These are phyloP conservation scores for Carex scoparia DNA, from an alignment of 176 grass and related monocot species.

Conservation along the genomic window DNA sequence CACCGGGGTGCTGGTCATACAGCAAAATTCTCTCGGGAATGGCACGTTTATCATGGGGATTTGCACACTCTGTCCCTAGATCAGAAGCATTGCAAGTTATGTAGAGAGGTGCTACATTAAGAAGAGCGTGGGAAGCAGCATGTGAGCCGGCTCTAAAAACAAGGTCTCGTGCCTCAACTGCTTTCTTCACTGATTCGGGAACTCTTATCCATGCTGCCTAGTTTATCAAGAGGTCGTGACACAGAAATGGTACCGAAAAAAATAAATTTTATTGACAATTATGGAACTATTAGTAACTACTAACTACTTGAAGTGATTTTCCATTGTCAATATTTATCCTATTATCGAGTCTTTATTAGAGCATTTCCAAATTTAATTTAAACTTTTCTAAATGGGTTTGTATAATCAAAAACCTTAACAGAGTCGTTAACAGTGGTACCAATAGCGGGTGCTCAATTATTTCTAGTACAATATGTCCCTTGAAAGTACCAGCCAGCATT, in stretches of 20 bases:
- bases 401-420: neutral
- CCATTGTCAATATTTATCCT: neutral
- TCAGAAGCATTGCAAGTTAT: slow-evolving; percentile 75
- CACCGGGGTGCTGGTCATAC: slow-evolving; percentile 79
- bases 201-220: slow-evolving; percentile 81
- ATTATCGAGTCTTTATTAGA: neutral
- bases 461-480: neutral
- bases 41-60: slow-evolving; percentile 69
- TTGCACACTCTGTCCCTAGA: slow-evolving; percentile 71
- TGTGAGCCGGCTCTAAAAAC: slow-evolving; percentile 64
- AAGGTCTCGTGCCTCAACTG: slow-evolving; percentile 50
- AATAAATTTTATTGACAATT: neutral
- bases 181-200: slow-evolving; percentile 52
- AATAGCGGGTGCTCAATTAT: neutral
- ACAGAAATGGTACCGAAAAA: neutral
- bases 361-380: neutral
- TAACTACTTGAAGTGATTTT: neutral
- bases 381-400: neutral
- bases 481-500: neutral
- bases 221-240: slow-evolving; percentile 13
- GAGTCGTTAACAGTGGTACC: neutral
- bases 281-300: neutral
- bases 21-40: slow-evolving; percentile 67
- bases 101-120: slow-evolving; percentile 84
- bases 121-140: slow-evolving; percentile 77